Base-by-base conservation (phyloP, 371 early-diverging fungal species). In the Mycotypha africana region DNA sequence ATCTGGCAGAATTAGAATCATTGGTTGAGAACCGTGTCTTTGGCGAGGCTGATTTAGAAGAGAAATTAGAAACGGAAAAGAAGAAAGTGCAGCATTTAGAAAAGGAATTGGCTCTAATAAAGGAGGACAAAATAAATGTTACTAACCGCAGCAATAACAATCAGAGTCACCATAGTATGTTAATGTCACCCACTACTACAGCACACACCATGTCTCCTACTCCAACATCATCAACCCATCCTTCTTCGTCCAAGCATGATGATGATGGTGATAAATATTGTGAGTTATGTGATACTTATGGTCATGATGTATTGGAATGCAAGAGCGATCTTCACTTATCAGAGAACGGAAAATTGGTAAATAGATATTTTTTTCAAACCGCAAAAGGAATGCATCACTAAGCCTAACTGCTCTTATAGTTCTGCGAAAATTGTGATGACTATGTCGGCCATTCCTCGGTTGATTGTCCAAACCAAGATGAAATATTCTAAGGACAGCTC, bases 21-120 rank as follows among this genome's bases (percentile, higher is more conserved):
- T 42, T 88, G 28, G 70, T 88, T n/a, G 90, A 88, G 59, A 81
- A 77, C 47, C 79, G 78, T 49, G 76, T 84, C 9, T 85, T 88
- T 53, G 68, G 69, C 21, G 84, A 87, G 41, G 67, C 76, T 2
- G 86, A 89, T 44, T 60, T 85, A 5, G 86, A 84, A 42, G 78
- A 83, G 43, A 59, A 70, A 31, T 47, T 78, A 1, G 70, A 71
- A 43, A 19, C n/a, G 7, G 79, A 79, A 40, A 62, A n/a, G 15
- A n/a, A 14, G n/a, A 33, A 33, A 33, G 34, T 33, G 4, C 9
- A 33, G 15, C 10, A 5, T 14, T 14, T 33, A 33, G 34, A 33
- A n/a, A 33, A 33, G 34, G n/a, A 33, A 14, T n/a, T 33, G n/a
- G 30, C 6, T 28, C n/a, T n/a, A n/a, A n/a, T n/a, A n/a, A n/a